Percentiles rank a stretch among this genome's conserved stretches.
Evolutionary conservation across 2,329 filamentous ascomycete species (phyloP).

Genomic region (Didymella glomerata): DNA sequence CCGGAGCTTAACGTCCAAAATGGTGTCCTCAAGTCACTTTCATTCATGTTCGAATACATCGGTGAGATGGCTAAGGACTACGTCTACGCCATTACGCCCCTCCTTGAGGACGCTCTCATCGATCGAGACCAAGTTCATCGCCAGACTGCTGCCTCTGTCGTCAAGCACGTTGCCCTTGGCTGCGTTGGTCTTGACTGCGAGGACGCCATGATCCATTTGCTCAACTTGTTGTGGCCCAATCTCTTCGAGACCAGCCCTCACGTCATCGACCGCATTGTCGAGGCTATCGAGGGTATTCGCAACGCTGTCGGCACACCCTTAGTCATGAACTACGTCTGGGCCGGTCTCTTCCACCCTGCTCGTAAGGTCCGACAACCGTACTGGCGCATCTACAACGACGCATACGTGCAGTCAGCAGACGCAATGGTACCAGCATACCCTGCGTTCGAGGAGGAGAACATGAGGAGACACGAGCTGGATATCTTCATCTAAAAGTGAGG

Average conservation of each 20-base stretch:
- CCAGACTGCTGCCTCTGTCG: slow-evolving; percentile 93
- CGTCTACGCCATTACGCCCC: slow-evolving; percentile 94
- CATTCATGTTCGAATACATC: slow-evolving; percentile 98
- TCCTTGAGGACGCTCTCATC: slow-evolving; percentile 96
- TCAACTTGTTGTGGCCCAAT: slow-evolving; percentile 96
- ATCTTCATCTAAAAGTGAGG: slow-evolving; percentile 71
- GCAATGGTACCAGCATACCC: slow-evolving; percentile 97
- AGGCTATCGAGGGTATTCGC: slow-evolving; percentile 94
- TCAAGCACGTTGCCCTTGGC: slow-evolving; percentile 96
- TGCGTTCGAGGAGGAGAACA: slow-evolving; percentile 78
- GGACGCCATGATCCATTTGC: slow-evolving; percentile 96
- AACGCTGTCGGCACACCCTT: slow-evolving; percentile 91
- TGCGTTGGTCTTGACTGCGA: slow-evolving; percentile 98
- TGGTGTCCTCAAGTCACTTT: slow-evolving; percentile 94
- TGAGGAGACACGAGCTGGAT: slow-evolving; percentile 80
- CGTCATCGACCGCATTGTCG: slow-evolving; percentile 97
- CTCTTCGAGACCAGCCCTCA: slow-evolving; percentile 97
- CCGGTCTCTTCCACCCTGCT: slow-evolving; percentile 94
- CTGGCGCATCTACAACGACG: slow-evolving; percentile 96
- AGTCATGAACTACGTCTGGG: slow-evolving; percentile 98
- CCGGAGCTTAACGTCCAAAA: slow-evolving; percentile 99
- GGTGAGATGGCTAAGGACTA: slow-evolving; percentile 99
- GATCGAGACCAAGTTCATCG: slow-evolving; percentile 98
- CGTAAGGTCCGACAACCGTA: slow-evolving; percentile 94
- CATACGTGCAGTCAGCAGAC: slow-evolving; percentile 92